Evolutionary conservation across 2,329 filamentous ascomycete genomes (phyloP).

Genomic region (Phoma sp.): DNA sequence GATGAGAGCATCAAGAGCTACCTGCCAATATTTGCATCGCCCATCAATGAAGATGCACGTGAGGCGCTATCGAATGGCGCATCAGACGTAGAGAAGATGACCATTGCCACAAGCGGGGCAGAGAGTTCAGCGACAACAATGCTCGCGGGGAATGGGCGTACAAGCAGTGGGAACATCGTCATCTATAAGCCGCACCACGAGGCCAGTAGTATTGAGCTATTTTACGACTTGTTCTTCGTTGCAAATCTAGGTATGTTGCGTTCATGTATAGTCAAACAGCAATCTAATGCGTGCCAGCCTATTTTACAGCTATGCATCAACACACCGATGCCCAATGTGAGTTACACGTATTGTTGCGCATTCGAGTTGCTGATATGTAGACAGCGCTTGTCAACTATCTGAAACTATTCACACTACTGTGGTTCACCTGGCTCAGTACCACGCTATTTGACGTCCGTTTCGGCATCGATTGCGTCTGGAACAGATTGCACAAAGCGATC

Average conservation of each 20-base stretch:
- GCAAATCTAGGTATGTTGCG: conserved; percentile 61
- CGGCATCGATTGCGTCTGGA: conserved; percentile 69
- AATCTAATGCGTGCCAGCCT: conserved; percentile 47
- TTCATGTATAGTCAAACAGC: background rate
- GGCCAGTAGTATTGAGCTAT: conserved; percentile 63
- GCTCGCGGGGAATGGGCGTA: conserved; percentile 24
- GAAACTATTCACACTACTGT: conserved; percentile 65
- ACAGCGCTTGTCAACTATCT: conserved; percentile 54
- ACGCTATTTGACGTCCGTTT: conserved; percentile 72
- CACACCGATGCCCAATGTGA: conserved; percentile 57
- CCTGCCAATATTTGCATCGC: conserved; percentile 27
- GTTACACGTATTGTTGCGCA: background rate
- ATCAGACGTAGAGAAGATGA: conserved; percentile 25
- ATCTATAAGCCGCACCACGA: conserved; percentile 48
- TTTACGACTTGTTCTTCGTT: conserved; percentile 68
- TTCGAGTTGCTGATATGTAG: background rate
- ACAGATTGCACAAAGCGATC: conserved; percentile 65
- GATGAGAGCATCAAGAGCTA: conserved; percentile 13
- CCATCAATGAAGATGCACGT: conserved; percentile 30
- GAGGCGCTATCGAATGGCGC: conserved; percentile 17
- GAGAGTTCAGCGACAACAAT: conserved; percentile 18
- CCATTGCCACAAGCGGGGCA: conserved; percentile 9
- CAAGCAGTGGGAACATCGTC: conserved; percentile 31
- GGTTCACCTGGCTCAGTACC: conserved; percentile 72
- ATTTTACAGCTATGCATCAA: conserved; percentile 65